phyloP scores from a whole-genome alignment of 164 flowering plant species.

The Taxillus chinensis region DNA sequence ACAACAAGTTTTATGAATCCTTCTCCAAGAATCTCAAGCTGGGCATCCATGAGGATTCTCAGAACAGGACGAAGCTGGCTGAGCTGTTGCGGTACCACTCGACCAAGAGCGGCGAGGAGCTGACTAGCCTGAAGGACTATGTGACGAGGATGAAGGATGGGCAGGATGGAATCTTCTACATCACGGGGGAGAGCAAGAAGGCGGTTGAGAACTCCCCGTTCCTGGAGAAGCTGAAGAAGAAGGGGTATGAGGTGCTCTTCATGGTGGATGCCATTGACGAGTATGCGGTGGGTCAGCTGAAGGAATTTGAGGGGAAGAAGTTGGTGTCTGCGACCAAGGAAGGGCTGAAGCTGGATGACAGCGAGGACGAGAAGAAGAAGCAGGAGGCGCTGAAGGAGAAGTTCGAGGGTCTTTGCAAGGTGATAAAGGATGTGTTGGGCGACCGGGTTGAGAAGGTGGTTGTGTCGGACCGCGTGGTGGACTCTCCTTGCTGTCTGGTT shows the following conservation, averaged over 20 bases:
- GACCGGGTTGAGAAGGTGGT: conserved; percentile 28
- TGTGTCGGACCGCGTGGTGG: conserved; percentile 26
- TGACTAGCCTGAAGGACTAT: conserved; percentile 47
- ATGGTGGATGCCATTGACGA: conserved; percentile 43
- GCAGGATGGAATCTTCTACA: conserved; percentile 38
- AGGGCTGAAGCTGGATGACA: conserved; percentile 29
- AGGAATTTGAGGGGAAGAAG: conserved; percentile 38
- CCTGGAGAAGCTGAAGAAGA: conserved; percentile 53
- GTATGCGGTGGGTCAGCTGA: conserved; percentile 28
- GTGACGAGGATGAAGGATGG: conserved; percentile 61
- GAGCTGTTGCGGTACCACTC: conserved; percentile 44
- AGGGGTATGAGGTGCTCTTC: conserved; percentile 31
- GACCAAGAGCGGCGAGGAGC: conserved; percentile 50
- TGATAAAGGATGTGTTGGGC: conserved; percentile 34
- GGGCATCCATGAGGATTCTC: conserved; percentile 47
- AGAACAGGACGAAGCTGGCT: conserved; percentile 38
- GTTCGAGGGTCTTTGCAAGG: conserved; percentile 36
- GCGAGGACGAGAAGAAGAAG: conserved; percentile 32
- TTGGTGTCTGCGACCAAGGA: conserved; percentile 36
- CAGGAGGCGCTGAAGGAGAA: conserved; percentile 26
- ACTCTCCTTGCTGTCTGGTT: conserved; percentile 28
- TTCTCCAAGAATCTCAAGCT: conserved; percentile 47
- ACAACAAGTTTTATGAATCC: conserved; percentile 36
- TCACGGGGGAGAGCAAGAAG: conserved; percentile 46
- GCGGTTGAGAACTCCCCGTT: conserved; percentile 55